phyloP scores from a whole-genome alignment of 805 yeast genomes.

The Teunomyces atbi region DNA sequence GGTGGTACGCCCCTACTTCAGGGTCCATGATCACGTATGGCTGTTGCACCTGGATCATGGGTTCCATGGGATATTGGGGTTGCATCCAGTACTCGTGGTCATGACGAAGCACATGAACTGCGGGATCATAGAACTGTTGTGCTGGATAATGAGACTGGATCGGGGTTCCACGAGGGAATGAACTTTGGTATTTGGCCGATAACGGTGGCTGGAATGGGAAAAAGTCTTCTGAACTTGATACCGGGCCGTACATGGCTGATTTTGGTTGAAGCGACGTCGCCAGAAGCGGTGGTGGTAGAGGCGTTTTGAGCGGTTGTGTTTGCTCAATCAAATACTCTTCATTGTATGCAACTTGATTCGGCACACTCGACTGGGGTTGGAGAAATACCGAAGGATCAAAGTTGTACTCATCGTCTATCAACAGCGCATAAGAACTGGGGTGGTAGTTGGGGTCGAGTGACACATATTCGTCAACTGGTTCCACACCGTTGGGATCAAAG shows the following conservation, averaged over 20 bases:
- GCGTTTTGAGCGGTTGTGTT: slow-evolving; percentile 44
- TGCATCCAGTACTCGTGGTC: slow-evolving; percentile 18
- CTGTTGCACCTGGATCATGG: slow-evolving; percentile 11
- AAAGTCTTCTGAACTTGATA: slow-evolving; percentile 19
- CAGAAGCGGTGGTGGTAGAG: slow-evolving; percentile 9
- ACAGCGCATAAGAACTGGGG: slow-evolving; percentile 9
- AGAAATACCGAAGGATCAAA: slow-evolving; percentile 21
- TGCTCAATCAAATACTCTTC: slow-evolving; percentile 53
- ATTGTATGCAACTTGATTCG: slow-evolving; percentile 37
- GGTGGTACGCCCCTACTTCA: slow-evolving; percentile 2
- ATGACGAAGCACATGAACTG: slow-evolving; percentile 9
- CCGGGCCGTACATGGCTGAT: slow-evolving; percentile 10
- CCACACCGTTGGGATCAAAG: slow-evolving; percentile 45
- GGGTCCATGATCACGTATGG: slow-evolving; percentile 18
- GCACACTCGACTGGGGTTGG: slow-evolving; percentile 9
- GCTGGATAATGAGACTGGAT: slow-evolving; percentile 5
- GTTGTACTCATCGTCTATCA: slow-evolving; percentile 18
- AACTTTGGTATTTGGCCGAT: slow-evolving; percentile 23
- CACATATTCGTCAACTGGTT: slow-evolving; percentile 21
- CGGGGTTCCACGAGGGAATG: slow-evolving; percentile 15
- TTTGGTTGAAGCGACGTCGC: slow-evolving; percentile 7
- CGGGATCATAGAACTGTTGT: slow-evolving; percentile 10
- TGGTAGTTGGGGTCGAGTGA: slow-evolving; percentile 22
- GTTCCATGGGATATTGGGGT: slow-evolving; percentile 7
- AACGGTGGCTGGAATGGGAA: slow-evolving; percentile 19